Evolutionary conservation across 1,284 basidiomycete genomes (phyloP), one percentile per base, ranked within the genome.

Genomic region (Trichosporon sp.): DNA sequence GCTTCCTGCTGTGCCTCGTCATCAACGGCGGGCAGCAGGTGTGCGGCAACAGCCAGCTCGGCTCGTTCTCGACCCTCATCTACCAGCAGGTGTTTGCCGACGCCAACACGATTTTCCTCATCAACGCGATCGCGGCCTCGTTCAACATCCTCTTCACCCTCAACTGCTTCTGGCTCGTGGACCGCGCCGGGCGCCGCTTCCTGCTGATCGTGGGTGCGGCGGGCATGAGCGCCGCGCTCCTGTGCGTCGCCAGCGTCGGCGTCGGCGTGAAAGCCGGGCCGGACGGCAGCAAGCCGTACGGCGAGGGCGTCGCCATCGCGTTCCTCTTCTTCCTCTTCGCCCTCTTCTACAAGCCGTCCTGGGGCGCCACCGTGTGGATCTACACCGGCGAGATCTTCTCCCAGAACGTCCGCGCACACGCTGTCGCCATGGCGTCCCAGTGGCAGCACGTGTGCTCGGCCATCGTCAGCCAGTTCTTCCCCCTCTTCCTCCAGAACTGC

Each of bases 291-390:
- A 68, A 68, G 34, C 68, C 70, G 4, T 67, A 69, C 67, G 63
- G 64, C n/a, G 73, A 72, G 62, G 73, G 66, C 21, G 58, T 72
- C 65, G 71, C 58, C 8, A 68, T 74, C 53, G 73, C 71, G 23
- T 65, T 68, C 34, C 65, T 72, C 31, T 38, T 63, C 25, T 63
- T 63, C 35, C 34, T 42, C 23, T 63, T 63, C 15, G 62, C 62
- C 1, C 62, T 63, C 23, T 63, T 63, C 34, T 42, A 15, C 34
- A 38, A 63, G 21, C 73, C 73, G 13, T 70, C 71, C 7, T 74
- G 71, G 73, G 73, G 73, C 29, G 73, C 73, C 13, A 74, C 73
- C 12, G 73, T 74, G 5, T 74, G 73, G 73, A 70, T 74, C 18
- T 70, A 68, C 66, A 70, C 71, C 3, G 64, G 64, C 56, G 73